Conservation (phyloP, 805 yeast genomes). For the Yarrowia yakushimensis region DNA sequence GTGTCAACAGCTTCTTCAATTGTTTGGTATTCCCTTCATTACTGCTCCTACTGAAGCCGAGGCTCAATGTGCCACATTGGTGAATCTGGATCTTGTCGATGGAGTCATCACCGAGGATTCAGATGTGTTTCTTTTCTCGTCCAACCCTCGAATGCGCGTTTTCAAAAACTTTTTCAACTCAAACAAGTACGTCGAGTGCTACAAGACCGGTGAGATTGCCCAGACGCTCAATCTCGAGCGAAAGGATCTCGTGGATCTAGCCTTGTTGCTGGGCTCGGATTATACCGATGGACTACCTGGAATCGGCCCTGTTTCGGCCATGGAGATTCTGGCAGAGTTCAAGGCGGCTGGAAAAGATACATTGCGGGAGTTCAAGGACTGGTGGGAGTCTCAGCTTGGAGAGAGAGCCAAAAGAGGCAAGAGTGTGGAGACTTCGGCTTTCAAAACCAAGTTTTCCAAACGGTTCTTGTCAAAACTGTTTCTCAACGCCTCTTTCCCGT, state of each 20-base stretch:
- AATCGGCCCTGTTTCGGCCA: constrained; percentile 88
- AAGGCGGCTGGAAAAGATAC: constrained; percentile 44
- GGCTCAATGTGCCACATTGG: constrained; percentile 90
- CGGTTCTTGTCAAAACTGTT: constrained; percentile 53
- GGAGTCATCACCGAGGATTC: constrained; percentile 97
- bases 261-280: constrained; percentile 86
- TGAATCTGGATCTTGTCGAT: constrained; percentile 70
- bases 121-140: constrained; percentile 93
- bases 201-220: constrained; percentile 55
- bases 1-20: constrained; percentile 78
- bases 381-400: constrained; percentile 56
- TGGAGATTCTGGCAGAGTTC: constrained; percentile 88
- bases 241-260: constrained; percentile 68
- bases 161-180: constrained; percentile 95
- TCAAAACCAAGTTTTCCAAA: constrained; percentile 57
- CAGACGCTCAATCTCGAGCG: constrained; percentile 63
- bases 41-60: constrained; percentile 99
- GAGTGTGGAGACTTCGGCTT: constrained; percentile 26
- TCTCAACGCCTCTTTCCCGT: constrained; percentile 67
- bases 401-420: constrained; percentile 38
- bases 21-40: constrained; percentile 91
- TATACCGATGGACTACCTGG: constrained; percentile 92
- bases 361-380: constrained; percentile 43
- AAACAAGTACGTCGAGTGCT: constrained; percentile 86
- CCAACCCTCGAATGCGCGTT: constrained; percentile 47